Conservation (phyloP, 2,329 filamentous ascomycete genomes). For the Lecanosticta acicola region DNA sequence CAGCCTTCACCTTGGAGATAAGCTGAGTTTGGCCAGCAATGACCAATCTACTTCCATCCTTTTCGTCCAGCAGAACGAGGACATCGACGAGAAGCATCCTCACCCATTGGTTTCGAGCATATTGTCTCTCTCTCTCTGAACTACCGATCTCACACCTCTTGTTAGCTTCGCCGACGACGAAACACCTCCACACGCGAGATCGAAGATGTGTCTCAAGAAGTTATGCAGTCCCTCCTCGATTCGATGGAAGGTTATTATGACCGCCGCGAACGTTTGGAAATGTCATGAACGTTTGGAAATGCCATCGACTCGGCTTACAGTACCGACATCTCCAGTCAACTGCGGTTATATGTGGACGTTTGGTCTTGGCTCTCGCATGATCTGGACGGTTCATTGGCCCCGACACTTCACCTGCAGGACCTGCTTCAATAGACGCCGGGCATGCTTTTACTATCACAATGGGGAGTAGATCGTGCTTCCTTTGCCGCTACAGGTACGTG, state of each 20-base stretch:
- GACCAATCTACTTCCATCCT: not conserved
- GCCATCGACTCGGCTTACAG: no score
- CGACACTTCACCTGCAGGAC: conserved; percentile 12
- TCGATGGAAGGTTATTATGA: not conserved
- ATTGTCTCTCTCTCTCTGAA: no score
- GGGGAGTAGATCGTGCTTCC: conserved; percentile 12
- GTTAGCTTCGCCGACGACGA: not conserved
- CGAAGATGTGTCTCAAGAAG: not conserved
- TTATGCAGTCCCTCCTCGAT: not conserved
- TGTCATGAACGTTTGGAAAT: no score
- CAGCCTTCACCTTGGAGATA: not conserved
- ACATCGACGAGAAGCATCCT: not conserved
- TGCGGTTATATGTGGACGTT: conserved; percentile 8
- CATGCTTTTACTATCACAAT: conserved; percentile 11
- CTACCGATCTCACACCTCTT: not conserved
- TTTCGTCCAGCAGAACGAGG: not conserved
- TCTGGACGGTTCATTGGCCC: conserved; percentile 10
- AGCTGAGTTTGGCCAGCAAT: not conserved
- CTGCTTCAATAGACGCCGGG: conserved; percentile 13
- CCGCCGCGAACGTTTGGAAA: not conserved
- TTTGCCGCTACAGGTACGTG: conserved; percentile 6
- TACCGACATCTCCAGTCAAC: not conserved
- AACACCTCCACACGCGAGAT: not conserved
- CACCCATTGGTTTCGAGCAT: no score
- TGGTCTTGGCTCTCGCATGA: not conserved